Evolutionary conservation across 805 yeast genomes (phyloP).

Genomic region (Starmerella sp.): DNA sequence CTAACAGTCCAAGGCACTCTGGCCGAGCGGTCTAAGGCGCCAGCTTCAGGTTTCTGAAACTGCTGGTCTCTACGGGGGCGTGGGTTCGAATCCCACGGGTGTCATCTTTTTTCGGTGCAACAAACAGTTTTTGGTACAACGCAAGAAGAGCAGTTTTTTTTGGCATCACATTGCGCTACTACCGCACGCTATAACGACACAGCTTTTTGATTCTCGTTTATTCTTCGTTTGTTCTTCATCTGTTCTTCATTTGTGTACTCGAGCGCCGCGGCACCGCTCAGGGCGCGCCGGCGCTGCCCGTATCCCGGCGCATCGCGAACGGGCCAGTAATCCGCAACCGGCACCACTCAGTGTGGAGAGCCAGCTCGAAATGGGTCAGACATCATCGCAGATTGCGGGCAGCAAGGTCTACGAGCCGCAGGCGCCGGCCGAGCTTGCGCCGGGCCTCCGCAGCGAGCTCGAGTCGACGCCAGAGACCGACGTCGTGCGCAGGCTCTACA

Average conservation of each 20-base stretch:
- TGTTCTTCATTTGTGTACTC: too few relatives aligned
- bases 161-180: background rate
- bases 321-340: background rate
- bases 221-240: too few relatives aligned
- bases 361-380: constrained; percentile 24
- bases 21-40: constrained; percentile 20
- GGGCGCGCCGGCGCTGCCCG: background rate
- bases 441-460: constrained; percentile 26
- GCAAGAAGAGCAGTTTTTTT: background rate
- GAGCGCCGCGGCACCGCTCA: background rate
- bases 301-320: background rate
- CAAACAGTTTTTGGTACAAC: too few relatives aligned
- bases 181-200: too few relatives aligned
- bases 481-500: constrained; percentile 29
- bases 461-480: constrained; percentile 30
- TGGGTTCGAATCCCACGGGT: constrained; percentile 19
- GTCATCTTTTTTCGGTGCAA: constrained; percentile 10
- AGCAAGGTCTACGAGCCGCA: constrained; percentile 27
- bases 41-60: constrained; percentile 16
- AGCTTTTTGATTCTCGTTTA: too few relatives aligned
- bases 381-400: constrained; percentile 20
- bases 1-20: constrained; percentile 1
- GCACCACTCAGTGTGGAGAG: background rate
- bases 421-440: constrained; percentile 25
- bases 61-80: constrained; percentile 19